Base-by-base conservation (phyloP, 1,284 basidiomycete genomes). In the Trichosporon faecale region DNA sequence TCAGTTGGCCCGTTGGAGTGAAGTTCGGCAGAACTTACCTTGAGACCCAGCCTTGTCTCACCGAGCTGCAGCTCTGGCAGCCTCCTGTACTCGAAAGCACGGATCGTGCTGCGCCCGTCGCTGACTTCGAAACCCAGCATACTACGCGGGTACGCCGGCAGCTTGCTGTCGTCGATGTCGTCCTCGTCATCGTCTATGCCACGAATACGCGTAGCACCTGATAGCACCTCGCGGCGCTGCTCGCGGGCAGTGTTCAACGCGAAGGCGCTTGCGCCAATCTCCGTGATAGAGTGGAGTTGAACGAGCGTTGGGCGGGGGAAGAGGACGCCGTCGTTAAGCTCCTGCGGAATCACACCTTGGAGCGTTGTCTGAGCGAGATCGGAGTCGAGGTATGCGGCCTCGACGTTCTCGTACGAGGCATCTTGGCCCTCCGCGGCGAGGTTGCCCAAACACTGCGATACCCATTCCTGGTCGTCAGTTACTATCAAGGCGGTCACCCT, bases 81-180 rank as follows among this genome's bases (percentile, higher is more conserved):
- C 31, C 78, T 68, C 69, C 76, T 75, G 66, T 83, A 82, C 71
- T 84, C 83, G 63, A 84, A 78, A 8, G 79, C 83, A 55, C 74
- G 75, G 44, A 83, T 67, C 0, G 73, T 66, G 23, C 60, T 73
- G 63, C 74, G 74, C n/a, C 83, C 83, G 74, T 84, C 83, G 8
- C 76, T 74, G 11, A 83, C 55, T 44, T 80, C 76, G 55, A 84
- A 65, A 64, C 68, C 72, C 44, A 84, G 72, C 82, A 84, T 84
- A 9, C 76, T 72, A n/a, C 83, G 66, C 0, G 80, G 79, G 70
- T 83, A 84, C 6, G 76, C 75, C 29, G 82, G 82, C 72, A 61
- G 77, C 72, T 46, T 73, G 66, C 65, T 72, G 68, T 21, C 72
- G 8, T 70, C 74, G 49, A 69, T 68, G 11, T 67, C 68, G 2